phyloP scores from a whole-genome alignment of 1,284 basidiomycete species.

The Binderoboletus segoi region DNA sequence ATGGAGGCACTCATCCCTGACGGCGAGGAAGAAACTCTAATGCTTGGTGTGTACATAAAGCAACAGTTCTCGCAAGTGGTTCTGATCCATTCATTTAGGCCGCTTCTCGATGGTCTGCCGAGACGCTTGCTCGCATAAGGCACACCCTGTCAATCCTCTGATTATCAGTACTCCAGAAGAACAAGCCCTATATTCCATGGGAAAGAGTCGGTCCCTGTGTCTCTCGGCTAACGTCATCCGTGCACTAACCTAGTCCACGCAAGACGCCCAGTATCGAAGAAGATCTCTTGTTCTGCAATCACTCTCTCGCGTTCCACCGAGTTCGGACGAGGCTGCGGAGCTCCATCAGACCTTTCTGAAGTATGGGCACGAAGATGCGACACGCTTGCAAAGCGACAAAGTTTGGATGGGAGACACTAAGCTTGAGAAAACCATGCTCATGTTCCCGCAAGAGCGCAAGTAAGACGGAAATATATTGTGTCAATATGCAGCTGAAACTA shows the following conservation, averaged over 20 bases:
- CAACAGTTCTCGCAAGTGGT: background rate
- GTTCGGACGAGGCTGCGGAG: conserved; percentile 62
- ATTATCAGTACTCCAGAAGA: conserved; percentile 65
- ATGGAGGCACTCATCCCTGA: conserved; percentile 66
- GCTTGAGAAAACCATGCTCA: conserved; percentile 70
- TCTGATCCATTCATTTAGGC: conserved; percentile 38
- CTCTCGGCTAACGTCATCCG: background rate
- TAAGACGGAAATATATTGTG: conserved; percentile 37
- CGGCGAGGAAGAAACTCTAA: conserved; percentile 57
- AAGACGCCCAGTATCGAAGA: conserved; percentile 56
- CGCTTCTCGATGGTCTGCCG: conserved; percentile 85
- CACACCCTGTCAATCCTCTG: conserved; percentile 68
- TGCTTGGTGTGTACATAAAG: conserved; percentile 55
- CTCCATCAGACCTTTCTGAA: conserved; percentile 71
- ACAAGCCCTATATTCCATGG: conserved; percentile 60
- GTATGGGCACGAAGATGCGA: conserved; percentile 48
- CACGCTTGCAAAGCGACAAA: conserved; percentile 40
- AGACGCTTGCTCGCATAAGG: conserved; percentile 67
- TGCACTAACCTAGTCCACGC: background rate
- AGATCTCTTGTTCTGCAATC: conserved; percentile 56
- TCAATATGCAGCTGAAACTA: background rate
- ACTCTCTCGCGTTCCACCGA: conserved; percentile 72
- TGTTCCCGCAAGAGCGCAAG: conserved; percentile 89
- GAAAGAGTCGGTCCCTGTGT: conserved; percentile 54
- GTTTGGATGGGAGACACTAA: conserved; percentile 70